Evolutionary conservation across 2,329 filamentous ascomycete genomes (phyloP).

Genomic region (Pseudogymnoascus verrucosus): DNA sequence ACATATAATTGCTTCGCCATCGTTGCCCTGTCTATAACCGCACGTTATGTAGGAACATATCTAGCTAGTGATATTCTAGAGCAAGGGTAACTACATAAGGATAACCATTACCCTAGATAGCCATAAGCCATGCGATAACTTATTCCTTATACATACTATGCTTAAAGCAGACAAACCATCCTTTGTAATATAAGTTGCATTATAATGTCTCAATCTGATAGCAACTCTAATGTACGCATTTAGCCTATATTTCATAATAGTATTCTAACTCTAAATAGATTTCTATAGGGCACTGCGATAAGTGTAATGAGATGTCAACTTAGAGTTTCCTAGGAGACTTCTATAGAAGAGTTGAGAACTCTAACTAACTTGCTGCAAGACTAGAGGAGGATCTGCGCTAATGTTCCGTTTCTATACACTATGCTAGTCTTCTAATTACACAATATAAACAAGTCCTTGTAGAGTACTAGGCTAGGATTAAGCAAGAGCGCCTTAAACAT

Average conservation of each 20-base stretch:
- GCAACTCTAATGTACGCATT: background rate
- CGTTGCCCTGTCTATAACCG: background rate
- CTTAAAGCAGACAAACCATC: background rate
- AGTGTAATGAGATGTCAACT: constrained; percentile 10
- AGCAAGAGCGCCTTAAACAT: constrained; percentile 7
- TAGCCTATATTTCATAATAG: background rate
- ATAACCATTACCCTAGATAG: background rate
- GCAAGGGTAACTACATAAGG: background rate
- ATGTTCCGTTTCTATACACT: background rate
- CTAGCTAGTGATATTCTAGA: background rate
- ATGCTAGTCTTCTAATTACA: background rate
- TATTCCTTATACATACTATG: background rate
- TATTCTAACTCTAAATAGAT: background rate
- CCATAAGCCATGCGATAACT: background rate
- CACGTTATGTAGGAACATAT: background rate
- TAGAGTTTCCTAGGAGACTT: constrained; percentile 15
- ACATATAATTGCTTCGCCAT: background rate
- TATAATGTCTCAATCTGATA: background rate
- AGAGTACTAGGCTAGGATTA: background rate
- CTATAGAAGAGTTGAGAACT: constrained; percentile 12
- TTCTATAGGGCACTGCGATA: constrained; percentile 6
- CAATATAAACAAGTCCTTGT: background rate
- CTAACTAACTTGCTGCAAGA: constrained; percentile 7
- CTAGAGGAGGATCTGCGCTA: constrained; percentile 13
- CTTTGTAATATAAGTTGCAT: background rate